Conservation (phyloP, 176 grass and related monocot species). For the Alloteropsis semialata region DNA sequence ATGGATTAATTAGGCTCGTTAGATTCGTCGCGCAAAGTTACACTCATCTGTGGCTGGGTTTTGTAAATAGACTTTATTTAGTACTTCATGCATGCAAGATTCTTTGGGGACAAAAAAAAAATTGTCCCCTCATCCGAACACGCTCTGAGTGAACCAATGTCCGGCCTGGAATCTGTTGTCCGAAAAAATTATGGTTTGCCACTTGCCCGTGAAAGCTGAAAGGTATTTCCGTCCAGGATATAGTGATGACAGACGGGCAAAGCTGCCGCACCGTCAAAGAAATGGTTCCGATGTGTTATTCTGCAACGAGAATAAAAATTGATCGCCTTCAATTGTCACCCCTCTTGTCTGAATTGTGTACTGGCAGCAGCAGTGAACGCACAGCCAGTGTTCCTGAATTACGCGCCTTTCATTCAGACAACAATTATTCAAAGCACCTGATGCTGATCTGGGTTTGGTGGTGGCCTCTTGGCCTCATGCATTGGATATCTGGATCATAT, state of each 20-base stretch:
- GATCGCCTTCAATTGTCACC: neutral
- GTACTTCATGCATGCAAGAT: too few relatives aligned
- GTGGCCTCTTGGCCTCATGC: neutral
- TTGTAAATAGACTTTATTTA: too few relatives aligned
- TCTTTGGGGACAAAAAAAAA: too few relatives aligned
- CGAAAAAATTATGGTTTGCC: neutral
- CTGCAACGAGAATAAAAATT: neutral
- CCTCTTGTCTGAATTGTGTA: neutral
- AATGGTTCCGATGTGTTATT: neutral
- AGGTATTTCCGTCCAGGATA: neutral
- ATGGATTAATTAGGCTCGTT: too few relatives aligned
- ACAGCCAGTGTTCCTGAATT: slow-evolving; percentile 14
- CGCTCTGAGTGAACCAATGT: too few relatives aligned
- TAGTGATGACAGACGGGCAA: neutral
- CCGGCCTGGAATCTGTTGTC: too few relatives aligned
- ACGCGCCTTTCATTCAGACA: neutral
- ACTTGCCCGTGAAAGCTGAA: neutral
- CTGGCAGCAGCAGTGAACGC: neutral
- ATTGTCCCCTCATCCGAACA: too few relatives aligned
- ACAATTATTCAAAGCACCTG: slow-evolving; percentile 25
- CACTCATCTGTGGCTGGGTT: too few relatives aligned
- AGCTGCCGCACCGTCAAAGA: neutral
- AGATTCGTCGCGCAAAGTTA: too few relatives aligned
- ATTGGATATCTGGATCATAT: neutral
- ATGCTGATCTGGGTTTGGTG: neutral